A percentile compares a stretch with the other conserved stretches of the same genome.
These are phyloP conservation scores for Solanum hybrid DNA, from an alignment of 305 asterid genomes.

Conservation along the genomic window DNA sequence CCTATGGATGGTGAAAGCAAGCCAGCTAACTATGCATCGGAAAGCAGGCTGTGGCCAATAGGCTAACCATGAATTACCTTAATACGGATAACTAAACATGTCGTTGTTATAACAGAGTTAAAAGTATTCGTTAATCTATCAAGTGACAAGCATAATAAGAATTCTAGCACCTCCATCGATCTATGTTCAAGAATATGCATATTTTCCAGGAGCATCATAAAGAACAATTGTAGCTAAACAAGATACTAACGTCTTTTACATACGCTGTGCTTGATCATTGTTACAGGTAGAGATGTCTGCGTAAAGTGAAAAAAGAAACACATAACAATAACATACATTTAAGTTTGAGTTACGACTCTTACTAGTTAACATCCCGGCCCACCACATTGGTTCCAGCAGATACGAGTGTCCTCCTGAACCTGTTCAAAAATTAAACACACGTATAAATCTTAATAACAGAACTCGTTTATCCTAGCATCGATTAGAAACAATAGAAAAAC, in stretches of 20 bases:
- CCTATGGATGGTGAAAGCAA: neutral
- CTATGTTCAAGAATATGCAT: neutral
- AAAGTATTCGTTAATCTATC: neutral
- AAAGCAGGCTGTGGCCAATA: neutral
- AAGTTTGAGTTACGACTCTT: conserved; percentile 12
- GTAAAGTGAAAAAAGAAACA: neutral
- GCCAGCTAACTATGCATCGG: neutral
- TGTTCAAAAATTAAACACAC: neutral
- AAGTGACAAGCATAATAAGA: neutral
- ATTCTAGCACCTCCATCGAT: neutral
- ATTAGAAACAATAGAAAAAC: neutral
- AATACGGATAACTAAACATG: neutral
- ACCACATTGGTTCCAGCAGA: conserved; percentile 85
- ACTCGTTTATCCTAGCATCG: neutral
- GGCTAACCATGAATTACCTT: neutral
- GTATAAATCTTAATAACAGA: neutral
- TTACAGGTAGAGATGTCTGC: neutral
- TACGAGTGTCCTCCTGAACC: conserved; percentile 77
- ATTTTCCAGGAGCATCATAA: neutral
- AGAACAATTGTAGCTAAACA: neutral
- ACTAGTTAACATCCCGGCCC: conserved; percentile 83
- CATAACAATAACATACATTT: neutral
- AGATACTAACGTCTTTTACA: neutral
- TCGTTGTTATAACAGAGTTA: neutral
- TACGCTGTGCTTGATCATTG: neutral